Evolutionary conservation across 306 rosid genomes (phyloP).

Genomic region (Dryas alaskensis): DNA sequence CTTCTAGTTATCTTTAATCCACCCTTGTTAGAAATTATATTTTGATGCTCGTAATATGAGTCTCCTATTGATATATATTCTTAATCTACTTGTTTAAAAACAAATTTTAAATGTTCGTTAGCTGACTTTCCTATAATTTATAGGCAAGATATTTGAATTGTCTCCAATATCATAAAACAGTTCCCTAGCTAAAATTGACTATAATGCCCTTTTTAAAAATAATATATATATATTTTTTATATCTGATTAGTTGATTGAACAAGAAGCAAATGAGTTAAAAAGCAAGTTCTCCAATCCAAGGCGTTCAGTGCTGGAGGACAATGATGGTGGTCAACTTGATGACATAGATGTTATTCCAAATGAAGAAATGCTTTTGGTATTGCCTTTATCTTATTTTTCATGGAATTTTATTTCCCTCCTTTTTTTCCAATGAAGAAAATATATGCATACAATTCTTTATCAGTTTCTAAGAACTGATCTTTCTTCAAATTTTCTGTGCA

Average conservation of each 20-base stretch:
- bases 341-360: slow-evolving; percentile 97
- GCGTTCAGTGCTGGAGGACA: slow-evolving; percentile 78
- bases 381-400: slow-evolving; percentile 15
- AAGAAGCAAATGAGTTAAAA: slow-evolving; percentile 87
- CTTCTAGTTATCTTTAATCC: not conserved
- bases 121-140: not conserved
- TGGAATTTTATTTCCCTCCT: slow-evolving; percentile 5
- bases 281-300: slow-evolving; percentile 75
- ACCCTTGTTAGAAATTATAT: not conserved
- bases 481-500: slow-evolving; percentile 8
- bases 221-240: not conserved
- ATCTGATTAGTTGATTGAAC: slow-evolving; percentile 57
- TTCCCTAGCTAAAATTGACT: not conserved
- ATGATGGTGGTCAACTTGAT: slow-evolving; percentile 86
- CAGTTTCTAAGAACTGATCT: not conserved
- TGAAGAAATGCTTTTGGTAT: slow-evolving; percentile 91
- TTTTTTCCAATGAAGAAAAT: slow-evolving; percentile 2
- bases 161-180: not conserved
- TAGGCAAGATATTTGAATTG: not conserved
- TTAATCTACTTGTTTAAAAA: not conserved
- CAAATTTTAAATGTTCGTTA: not conserved
- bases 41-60: not conserved
- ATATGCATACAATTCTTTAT: not conserved
- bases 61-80: too few species aligned
- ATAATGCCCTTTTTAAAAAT: not conserved